Percentiles rank a stretch among this genome's conserved stretches.
These are phyloP conservation scores for Hsuehochloa calcarea DNA, from an alignment of 176 grass and related monocot species.

Conservation along the genomic window DNA sequence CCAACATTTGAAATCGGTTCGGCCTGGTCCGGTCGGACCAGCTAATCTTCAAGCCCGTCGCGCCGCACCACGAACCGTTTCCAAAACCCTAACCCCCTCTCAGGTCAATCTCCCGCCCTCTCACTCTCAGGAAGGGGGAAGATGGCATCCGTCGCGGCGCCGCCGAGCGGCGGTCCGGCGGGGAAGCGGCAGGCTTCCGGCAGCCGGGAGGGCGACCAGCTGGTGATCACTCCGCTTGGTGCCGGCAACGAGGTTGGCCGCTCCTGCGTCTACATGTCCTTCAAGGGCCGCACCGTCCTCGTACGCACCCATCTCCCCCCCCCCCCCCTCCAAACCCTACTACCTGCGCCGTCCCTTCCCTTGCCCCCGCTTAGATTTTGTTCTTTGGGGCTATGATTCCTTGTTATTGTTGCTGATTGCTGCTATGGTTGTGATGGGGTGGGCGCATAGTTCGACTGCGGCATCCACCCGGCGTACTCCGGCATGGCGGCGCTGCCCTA, in stretches of 20 bases:
- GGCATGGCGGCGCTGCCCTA: constrained; percentile 88
- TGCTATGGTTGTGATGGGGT: neutral
- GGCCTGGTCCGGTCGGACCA: too few relatives aligned
- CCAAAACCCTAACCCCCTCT: neutral
- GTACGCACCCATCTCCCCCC: constrained; percentile 14
- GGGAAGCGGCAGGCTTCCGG: constrained; percentile 41
- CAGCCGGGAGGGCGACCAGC: constrained; percentile 63
- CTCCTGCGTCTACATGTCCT: constrained; percentile 97
- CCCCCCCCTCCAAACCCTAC: neutral
- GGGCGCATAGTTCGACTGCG: constrained; percentile 74
- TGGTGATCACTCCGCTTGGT: constrained; percentile 76
- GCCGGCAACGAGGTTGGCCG: constrained; percentile 92
- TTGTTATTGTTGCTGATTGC: neutral
- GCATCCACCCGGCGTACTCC: constrained; percentile 91
- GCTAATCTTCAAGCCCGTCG: too few relatives aligned
- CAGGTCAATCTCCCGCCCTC: neutral
- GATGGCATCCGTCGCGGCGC: constrained; percentile 31
- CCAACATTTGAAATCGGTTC: too few relatives aligned
- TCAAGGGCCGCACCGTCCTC: constrained; percentile 85
- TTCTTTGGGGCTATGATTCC: neutral
- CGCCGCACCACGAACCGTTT: neutral
- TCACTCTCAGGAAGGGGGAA: too few relatives aligned
- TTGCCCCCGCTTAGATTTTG: neutral
- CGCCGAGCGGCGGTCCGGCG: neutral
- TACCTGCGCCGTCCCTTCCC: too few relatives aligned